A percentile compares a stretch with the other conserved stretches of the same genome.
Conservation (phyloP, 2,329 filamentous ascomycete genomes). For the Exophiala phaeomuriformis region DNA sequence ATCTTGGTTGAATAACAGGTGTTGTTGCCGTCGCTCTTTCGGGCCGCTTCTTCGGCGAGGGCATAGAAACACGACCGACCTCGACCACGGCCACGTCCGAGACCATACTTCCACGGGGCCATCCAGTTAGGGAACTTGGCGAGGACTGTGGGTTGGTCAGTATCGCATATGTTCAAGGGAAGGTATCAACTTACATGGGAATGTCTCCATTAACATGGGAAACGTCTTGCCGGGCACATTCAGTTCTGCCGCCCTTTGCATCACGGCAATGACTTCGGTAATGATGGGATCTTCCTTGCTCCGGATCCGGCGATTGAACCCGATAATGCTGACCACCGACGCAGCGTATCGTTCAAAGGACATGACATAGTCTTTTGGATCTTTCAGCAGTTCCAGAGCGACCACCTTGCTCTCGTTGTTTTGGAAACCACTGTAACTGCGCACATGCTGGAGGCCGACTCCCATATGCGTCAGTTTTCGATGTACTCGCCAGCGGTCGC, state of each 20-base stretch:
- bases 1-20: constrained; percentile 43
- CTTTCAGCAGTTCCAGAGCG: constrained; percentile 37
- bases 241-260: constrained; percentile 53
- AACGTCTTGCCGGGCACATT: constrained; percentile 51
- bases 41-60: constrained; percentile 45
- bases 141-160: constrained; percentile 28
- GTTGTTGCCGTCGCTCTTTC: constrained; percentile 34
- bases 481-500: constrained; percentile 35
- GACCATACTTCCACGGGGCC: constrained; percentile 46
- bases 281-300: constrained; percentile 51
- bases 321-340: constrained; percentile 37
- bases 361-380: constrained; percentile 34
- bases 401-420: constrained; percentile 53
- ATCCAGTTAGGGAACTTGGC: constrained; percentile 45
- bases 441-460: constrained; percentile 50
- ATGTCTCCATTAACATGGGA: constrained; percentile 53
- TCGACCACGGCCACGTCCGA: constrained; percentile 39
- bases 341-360: constrained; percentile 38
- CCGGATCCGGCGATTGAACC: constrained; percentile 34
- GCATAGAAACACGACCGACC: constrained; percentile 48
- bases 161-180: not conserved
- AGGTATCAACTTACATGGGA: constrained; percentile 32
- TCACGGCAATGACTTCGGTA: constrained; percentile 54
- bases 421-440: constrained; percentile 48
- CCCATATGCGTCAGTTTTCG: constrained; percentile 48